A percentile compares a stretch with the other conserved stretches of the same genome.
These are phyloP conservation scores for Phytopythium oedochilum DNA, from an alignment of 352 stramenopile genomes.

Conservation along the genomic window DNA sequence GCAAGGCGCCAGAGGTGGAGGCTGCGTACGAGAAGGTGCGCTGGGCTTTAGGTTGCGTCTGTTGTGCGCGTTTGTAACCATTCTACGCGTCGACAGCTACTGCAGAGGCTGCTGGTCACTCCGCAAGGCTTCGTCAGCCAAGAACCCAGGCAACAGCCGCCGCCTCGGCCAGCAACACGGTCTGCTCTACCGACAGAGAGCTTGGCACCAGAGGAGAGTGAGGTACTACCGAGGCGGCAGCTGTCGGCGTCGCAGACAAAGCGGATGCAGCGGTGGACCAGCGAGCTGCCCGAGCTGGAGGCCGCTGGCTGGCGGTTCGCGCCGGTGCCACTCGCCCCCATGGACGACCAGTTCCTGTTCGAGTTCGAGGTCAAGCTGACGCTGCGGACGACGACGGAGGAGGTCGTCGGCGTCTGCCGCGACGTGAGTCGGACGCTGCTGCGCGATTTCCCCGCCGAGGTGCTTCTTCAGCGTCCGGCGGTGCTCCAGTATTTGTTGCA, in stretches of 20 bases:
- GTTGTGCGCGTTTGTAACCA: too few relatives aligned
- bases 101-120: slow-evolving; percentile 37
- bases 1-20: slow-evolving; percentile 26
- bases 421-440: slow-evolving; percentile 51
- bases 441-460: slow-evolving; percentile 56
- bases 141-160: not conserved
- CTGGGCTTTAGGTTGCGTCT: too few relatives aligned
- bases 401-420: slow-evolving; percentile 48
- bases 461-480: slow-evolving; percentile 63
- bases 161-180: not conserved
- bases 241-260: not conserved
- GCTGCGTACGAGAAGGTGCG: slow-evolving; percentile 39
- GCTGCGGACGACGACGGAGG: slow-evolving; percentile 32
- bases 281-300: slow-evolving; percentile 17
- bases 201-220: not conserved
- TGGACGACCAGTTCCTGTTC: slow-evolving; percentile 73
- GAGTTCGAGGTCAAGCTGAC: slow-evolving; percentile 76
- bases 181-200: not conserved
- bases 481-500: slow-evolving; percentile 60
- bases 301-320: slow-evolving; percentile 55
- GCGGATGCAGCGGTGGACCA: slow-evolving; percentile 5
- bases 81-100: slow-evolving; percentile 29
- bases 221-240: not conserved
- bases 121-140: slow-evolving; percentile 1
- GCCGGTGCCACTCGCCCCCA: slow-evolving; percentile 34